Percentiles rank a stretch among this genome's conserved stretches.
These are phyloP conservation scores for Chlorella variabilis DNA, from an alignment of 163 green algal species.

Conservation along the genomic window DNA sequence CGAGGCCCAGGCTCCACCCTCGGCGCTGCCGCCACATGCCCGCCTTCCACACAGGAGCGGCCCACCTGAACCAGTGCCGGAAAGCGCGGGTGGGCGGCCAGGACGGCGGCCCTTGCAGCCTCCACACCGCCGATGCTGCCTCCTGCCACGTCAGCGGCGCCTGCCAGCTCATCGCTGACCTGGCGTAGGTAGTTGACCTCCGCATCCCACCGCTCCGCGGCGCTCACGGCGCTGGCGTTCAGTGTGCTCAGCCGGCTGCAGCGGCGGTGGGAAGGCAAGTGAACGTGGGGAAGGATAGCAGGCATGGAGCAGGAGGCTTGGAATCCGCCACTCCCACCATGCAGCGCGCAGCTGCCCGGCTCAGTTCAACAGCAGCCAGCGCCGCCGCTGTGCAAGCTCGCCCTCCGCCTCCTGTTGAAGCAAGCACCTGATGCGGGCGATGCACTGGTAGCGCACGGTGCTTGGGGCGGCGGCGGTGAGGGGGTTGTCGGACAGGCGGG, in stretches of 20 bases:
- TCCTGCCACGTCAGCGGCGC: too few species aligned
- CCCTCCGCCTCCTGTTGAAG: too few species aligned
- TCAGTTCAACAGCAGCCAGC: too few species aligned
- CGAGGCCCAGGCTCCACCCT: too few species aligned
- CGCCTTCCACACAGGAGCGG: too few species aligned
- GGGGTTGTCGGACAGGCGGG: slow-evolving; percentile 81
- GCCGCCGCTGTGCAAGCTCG: too few species aligned
- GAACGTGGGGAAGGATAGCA: neutral
- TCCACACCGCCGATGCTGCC: neutral
- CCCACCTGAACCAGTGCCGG: neutral
- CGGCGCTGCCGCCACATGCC: too few species aligned
- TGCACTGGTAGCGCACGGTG: slow-evolving; percentile 25
- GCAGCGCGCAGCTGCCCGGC: too few species aligned
- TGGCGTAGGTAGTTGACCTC: slow-evolving; percentile 87
- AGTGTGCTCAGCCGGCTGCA: slow-evolving; percentile 63
- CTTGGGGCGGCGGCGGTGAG: slow-evolving; percentile 56
- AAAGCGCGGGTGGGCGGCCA: slow-evolving; percentile 30
- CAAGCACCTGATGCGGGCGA: slow-evolving; percentile 14
- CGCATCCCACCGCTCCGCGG: slow-evolving; percentile 78
- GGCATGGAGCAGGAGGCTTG: neutral
- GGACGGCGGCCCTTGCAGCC: neutral
- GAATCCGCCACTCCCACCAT: too few species aligned
- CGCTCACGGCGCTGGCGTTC: slow-evolving; percentile 79
- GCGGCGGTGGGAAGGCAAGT: neutral
- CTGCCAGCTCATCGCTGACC: slow-evolving; percentile 29